Base-by-base conservation (phyloP, 2,329 filamentous ascomycete species). In the Plenodomus biglobosus region DNA sequence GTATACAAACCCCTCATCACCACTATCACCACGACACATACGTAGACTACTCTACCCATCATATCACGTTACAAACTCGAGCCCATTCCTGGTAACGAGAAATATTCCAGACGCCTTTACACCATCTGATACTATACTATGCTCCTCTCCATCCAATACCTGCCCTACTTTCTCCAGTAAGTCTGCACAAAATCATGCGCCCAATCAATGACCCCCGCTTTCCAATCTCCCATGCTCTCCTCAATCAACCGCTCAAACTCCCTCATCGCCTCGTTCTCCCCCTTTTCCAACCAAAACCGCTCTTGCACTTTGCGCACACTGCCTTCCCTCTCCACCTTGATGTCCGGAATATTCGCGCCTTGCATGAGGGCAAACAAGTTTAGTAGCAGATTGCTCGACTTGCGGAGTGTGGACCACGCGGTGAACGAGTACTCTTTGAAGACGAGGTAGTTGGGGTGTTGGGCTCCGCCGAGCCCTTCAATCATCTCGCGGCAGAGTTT, bases 401-500 rank as follows among this genome's bases (percentile, higher is more conserved):
- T 96, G 48, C 94, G 84, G 37, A 99, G 77, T 1, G 94, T 92
- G 1, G 88, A 90, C 73, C 95, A 99, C 0, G 94, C 90, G 2
- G 95, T 88, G 73, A 96, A 96, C 70, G 91, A 96, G 72, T 97
- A 96, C 63, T 95, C 89, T 68, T 94, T 94, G 75, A 99, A 99
- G 44, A 87, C 83, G 37, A 86, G 79, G 71, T 96, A 99, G 53
- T 95, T 86, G 18, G 88, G 83, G 3, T 88, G 90, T 27, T 82
- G 80, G 7, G 85, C 81, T 11, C 94, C 94, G 35, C 95, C 95
- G 90, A 99, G 96, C 54, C 92, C 94, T 65, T 99, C 94, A 3
- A 97, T 90, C 94, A 99, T 99, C 68, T 99, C 92, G 61, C 92
- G 92, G 66, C 88, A 92, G 8, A 99, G 83, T 72, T 99, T 99